phyloP scores from a whole-genome alignment of 345 rosid species.

The Eucalyptus guilfoylei region DNA sequence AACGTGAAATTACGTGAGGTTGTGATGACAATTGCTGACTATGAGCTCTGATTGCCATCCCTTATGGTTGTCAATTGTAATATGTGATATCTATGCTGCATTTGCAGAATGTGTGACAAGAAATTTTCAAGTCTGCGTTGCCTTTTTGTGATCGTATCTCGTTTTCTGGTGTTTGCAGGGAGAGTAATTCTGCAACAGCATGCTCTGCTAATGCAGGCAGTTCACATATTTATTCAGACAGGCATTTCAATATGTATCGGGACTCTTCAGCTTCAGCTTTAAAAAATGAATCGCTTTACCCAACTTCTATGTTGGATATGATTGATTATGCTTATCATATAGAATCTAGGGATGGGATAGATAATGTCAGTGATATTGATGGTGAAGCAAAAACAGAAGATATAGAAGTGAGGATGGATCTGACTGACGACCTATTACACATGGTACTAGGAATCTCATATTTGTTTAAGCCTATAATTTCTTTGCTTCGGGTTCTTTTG shows the following conservation, averaged over 20 bases:
- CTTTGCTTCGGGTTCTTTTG: background rate
- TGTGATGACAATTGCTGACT: background rate
- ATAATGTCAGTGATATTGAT: constrained; percentile 26
- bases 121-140: background rate
- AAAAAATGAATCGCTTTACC: constrained; percentile 33
- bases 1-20: background rate
- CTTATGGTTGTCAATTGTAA: background rate
- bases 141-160: background rate
- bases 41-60: background rate
- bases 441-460: constrained; percentile 33
- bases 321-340: constrained; percentile 24
- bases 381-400: constrained; percentile 36
- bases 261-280: constrained; percentile 16
- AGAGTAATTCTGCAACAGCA: constrained; percentile 3
- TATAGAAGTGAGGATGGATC: constrained; percentile 72
- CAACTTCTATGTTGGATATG: constrained; percentile 50
- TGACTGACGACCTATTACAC: constrained; percentile 86
- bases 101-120: background rate
- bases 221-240: background rate
- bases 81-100: background rate
- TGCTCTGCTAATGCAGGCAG: constrained; percentile 19
- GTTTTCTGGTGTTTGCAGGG: constrained; percentile 16
- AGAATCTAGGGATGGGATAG: constrained; percentile 23
- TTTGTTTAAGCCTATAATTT: background rate
- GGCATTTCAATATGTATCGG: constrained; percentile 10